Percentiles rank a stretch among this genome's conserved stretches.
Evolutionary conservation across 345 rosid genomes (phyloP).

Genomic region (Tarenaya hassleriana): DNA sequence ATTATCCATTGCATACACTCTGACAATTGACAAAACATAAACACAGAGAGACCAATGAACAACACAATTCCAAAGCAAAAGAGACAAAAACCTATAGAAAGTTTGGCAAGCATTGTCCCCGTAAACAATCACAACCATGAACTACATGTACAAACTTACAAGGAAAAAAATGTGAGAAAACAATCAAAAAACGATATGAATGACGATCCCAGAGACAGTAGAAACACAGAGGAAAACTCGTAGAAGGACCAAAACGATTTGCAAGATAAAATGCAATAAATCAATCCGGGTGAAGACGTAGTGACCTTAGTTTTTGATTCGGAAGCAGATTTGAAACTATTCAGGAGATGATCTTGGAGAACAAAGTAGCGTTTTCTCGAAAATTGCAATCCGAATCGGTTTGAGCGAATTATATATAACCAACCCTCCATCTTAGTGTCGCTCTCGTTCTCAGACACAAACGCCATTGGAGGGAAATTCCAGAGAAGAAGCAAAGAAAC

Average conservation of each 20-base stretch:
- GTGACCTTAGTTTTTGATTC: slow-evolving; percentile 48
- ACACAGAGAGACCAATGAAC: too few relatives aligned
- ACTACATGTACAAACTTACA: too few relatives aligned
- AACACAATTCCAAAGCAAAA: too few relatives aligned
- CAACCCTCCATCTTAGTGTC: slow-evolving; percentile 78
- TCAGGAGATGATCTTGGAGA: slow-evolving; percentile 58
- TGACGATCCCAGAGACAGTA: not conserved
- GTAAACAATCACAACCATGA: too few relatives aligned
- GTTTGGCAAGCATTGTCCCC: too few relatives aligned
- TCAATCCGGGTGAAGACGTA: not conserved
- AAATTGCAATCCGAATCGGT: slow-evolving; percentile 74
- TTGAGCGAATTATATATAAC: slow-evolving; percentile 72
- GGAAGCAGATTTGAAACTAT: slow-evolving; percentile 67
- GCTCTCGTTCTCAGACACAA: slow-evolving; percentile 27
- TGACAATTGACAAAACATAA: too few relatives aligned
- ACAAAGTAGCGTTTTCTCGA: slow-evolving; percentile 79
- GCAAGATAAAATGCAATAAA: not conserved
- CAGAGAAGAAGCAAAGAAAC: not conserved
- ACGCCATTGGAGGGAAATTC: slow-evolving; percentile 31
- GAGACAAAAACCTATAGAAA: too few relatives aligned
- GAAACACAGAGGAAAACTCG: not conserved
- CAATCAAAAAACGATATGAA: not conserved
- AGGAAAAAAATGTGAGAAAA: too few relatives aligned
- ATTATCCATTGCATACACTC: too few relatives aligned
- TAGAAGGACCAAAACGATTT: not conserved